These are phyloP conservation scores for Syzygium aqueum DNA, from an alignment of 345 rosid species.

Conservation along the genomic window DNA sequence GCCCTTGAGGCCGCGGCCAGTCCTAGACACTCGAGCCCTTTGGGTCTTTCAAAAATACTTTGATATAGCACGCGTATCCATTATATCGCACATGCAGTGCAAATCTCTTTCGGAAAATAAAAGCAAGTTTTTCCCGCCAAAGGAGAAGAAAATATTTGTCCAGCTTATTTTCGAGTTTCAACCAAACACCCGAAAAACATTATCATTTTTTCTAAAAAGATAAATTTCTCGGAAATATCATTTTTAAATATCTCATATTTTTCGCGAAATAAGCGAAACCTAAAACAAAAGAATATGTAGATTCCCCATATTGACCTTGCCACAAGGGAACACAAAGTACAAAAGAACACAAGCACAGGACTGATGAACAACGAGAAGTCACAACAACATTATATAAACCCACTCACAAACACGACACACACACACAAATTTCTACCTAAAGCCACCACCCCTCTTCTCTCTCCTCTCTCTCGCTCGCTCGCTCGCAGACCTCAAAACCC, in stretches of 20 bases:
- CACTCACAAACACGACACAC: neutral
- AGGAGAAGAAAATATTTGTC: too few species aligned
- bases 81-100: neutral
- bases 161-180: too few species aligned
- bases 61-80: neutral
- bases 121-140: too few species aligned
- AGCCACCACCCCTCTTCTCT: neutral
- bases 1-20: neutral
- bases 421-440: neutral
- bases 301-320: neutral
- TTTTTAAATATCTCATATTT: neutral
- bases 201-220: too few species aligned
- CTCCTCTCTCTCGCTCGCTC: neutral
- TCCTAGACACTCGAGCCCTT: neutral
- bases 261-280: neutral
- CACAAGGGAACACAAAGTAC: neutral
- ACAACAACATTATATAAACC: neutral
- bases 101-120: neutral
- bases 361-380: neutral
- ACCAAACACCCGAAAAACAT: neutral
- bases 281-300: neutral
- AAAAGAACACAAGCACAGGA: neutral
- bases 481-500: neutral
- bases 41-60: neutral
- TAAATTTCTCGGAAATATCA: neutral